Base-by-base conservation (phyloP, 257 asterid species). In the Fraxinus cuspidata region DNA sequence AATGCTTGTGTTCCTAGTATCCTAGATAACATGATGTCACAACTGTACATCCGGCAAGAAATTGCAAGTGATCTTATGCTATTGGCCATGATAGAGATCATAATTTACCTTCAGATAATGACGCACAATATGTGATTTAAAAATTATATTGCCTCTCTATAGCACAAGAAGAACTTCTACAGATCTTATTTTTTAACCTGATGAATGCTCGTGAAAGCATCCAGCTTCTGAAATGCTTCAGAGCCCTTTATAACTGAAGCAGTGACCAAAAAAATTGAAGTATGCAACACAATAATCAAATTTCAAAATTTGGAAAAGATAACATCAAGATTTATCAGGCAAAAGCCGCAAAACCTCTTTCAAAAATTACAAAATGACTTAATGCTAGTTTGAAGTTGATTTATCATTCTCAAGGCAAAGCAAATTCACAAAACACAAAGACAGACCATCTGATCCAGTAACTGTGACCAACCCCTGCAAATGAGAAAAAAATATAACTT, bases 331-430 rank as follows among this genome's bases (percentile, higher is more conserved):
- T 58, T 56, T 58, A 4, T 58, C 5, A 8, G 66, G 28, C 29
- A 58, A 58, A 32, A 7, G 23, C 31, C 66, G 28, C 15, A 58
- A 58, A 7, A 58, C 31, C 66, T 58, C 28, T 58, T 47, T 21
- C 66, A 58, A n/a, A 23, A 21, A 23, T 58, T 58, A 58, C 66
- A 58, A 21, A 3, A 21, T 21, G 31, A n/a, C 31, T 35, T 58
- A 18, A 31, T 69, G 51, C 18, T 38, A 74, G 77, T 66, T 44
- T 11, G 28, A 70, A 70, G 49, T 70, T 35, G 49, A 21, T 9
- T 40, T 49, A 44, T 72, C 21, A 31, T 56, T 71, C 74, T 72
- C 76, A 47, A 74, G 29, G 78, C 58, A 49, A 64, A 56, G 68
- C 31, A 40, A 56, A n/a, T 37, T 38, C n/a, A 74, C 35, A 53